phyloP scores from a whole-genome alignment of 257 asterid genomes.

The Thymus mandschuricus region DNA sequence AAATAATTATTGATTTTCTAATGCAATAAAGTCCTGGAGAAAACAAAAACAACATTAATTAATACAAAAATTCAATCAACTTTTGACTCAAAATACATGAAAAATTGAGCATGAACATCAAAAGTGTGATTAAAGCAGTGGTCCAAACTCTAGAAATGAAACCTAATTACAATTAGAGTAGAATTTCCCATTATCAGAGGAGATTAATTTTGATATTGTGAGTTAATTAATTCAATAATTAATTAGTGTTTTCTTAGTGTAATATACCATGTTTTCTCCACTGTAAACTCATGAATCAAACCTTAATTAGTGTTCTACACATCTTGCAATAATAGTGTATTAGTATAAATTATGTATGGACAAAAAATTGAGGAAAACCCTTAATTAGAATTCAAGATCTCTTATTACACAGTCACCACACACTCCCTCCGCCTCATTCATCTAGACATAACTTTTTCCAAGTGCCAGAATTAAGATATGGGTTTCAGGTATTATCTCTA shows the following conservation, averaged over 20 bases:
- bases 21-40: conserved; percentile 7
- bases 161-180: background rate
- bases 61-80: conserved; percentile 3
- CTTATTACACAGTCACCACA: conserved; percentile 2
- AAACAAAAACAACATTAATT: conserved; percentile 12
- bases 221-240: background rate
- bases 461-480: too few species aligned
- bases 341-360: background rate
- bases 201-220: too few species aligned
- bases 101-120: conserved; percentile 12
- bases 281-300: too few species aligned
- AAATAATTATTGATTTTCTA: conserved; percentile 1
- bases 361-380: background rate
- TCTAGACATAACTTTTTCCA: too few species aligned
- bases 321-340: conserved; percentile 14
- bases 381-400: background rate
- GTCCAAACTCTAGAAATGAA: conserved; percentile 33
- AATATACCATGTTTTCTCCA: conserved; percentile 7
- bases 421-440: too few species aligned
- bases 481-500: too few species aligned
- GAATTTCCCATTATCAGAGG: conserved; percentile 19
- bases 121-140: conserved; percentile 30
- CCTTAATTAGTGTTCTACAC: conserved; percentile 17
- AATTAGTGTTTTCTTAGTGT: background rate
- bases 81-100: conserved; percentile 20